These are phyloP conservation scores for sunflower (Helianthus annuus) DNA, from an alignment of 129 eudicot genomes.

Conservation along the genomic window DNA sequence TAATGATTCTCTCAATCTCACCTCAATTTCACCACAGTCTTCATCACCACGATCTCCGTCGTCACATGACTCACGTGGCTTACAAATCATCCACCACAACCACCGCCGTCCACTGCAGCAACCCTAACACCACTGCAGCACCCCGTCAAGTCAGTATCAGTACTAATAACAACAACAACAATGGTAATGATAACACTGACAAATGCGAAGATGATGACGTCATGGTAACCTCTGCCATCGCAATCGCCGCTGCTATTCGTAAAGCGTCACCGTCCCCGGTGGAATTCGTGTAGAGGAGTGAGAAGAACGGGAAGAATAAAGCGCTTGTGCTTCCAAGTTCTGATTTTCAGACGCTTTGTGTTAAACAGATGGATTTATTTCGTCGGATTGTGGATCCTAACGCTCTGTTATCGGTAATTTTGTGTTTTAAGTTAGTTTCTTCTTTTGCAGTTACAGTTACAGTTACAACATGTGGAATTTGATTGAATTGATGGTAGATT, in stretches of 20 bases:
- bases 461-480: neutral
- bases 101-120: constrained; percentile 41
- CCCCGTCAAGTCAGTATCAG: constrained; percentile 44
- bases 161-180: constrained; percentile 5
- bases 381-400: constrained; percentile 73
- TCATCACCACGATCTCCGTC: constrained; percentile 13
- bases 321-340: constrained; percentile 74
- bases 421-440: neutral
- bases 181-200: neutral
- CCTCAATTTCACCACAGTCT: constrained; percentile 26
- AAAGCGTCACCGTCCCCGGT: constrained; percentile 85
- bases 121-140: constrained; percentile 37
- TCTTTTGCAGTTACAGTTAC: neutral
- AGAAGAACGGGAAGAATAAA: constrained; percentile 41
- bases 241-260: constrained; percentile 71
- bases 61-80: constrained; percentile 3
- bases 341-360: constrained; percentile 77
- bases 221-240: constrained; percentile 67
- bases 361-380: constrained; percentile 77
- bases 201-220: constrained; percentile 30
- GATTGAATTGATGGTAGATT: neutral
- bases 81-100: constrained; percentile 16
- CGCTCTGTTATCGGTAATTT: constrained; percentile 75
- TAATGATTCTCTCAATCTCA: constrained; percentile 25
- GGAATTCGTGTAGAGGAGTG: constrained; percentile 74